These are phyloP conservation scores for Zymoseptoria crescenta DNA, from an alignment of 2,329 filamentous ascomycete genomes.

Conservation along the genomic window DNA sequence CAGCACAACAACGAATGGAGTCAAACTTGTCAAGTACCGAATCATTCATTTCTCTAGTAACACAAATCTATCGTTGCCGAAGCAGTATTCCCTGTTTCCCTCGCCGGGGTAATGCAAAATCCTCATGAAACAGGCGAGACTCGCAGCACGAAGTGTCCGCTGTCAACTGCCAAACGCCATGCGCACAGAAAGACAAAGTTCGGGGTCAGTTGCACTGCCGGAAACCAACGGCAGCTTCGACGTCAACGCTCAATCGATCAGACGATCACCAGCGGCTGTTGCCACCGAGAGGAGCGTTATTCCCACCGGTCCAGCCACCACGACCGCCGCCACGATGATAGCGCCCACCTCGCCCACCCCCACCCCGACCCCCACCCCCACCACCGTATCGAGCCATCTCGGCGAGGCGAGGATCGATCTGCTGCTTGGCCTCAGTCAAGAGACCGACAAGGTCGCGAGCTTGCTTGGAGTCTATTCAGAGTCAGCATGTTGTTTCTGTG, in stretches of 20 bases:
- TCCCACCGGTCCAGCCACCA: constrained; percentile 48
- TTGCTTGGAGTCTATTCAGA: constrained; percentile 44
- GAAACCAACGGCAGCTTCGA: not conserved
- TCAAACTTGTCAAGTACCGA: too few species aligned
- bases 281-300: constrained; percentile 51
- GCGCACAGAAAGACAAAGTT: not conserved
- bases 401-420: constrained; percentile 87
- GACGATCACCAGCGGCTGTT: constrained; percentile 45
- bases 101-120: not conserved
- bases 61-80: not conserved
- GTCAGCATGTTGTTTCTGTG: constrained; percentile 27
- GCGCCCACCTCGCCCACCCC: constrained; percentile 52
- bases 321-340: constrained; percentile 28
- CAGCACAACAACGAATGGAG: not conserved
- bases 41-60: not conserved
- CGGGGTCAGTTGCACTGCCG: not conserved
- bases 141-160: not conserved
- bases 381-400: constrained; percentile 94
- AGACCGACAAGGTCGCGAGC: constrained; percentile 93
- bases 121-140: not conserved
- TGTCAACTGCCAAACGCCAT: not conserved
- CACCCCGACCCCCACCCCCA: constrained; percentile 59
- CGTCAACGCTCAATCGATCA: not conserved
- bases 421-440: constrained; percentile 93
- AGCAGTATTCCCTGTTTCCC: not conserved